A percentile compares a stretch with the other conserved stretches of the same genome.
phyloP scores from a whole-genome alignment of 1,284 basidiomycete species.

The Trichosporon sp. region DNA sequence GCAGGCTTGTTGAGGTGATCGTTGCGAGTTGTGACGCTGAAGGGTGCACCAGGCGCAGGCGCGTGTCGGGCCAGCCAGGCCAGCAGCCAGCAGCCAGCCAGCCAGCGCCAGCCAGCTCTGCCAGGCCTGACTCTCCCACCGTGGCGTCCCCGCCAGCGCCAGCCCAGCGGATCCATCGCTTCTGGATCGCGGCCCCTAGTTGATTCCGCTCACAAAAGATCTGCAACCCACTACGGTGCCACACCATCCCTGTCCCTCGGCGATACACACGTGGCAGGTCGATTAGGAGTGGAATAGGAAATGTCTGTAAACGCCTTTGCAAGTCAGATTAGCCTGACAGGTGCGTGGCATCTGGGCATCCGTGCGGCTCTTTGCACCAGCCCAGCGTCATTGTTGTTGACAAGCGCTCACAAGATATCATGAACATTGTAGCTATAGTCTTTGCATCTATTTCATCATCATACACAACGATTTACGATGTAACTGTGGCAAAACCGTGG shows the following conservation, averaged over 20 bases:
- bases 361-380: too few species aligned
- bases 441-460: constrained; percentile 7
- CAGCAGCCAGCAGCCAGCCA: neutral
- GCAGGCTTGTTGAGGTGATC: neutral
- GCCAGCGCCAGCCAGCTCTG: neutral
- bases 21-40: neutral
- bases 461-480: constrained; percentile 7
- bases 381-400: neutral
- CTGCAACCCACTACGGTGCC: neutral
- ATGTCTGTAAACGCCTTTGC: too few species aligned
- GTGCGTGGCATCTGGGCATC: too few species aligned
- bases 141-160: neutral
- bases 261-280: neutral
- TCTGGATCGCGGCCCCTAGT: neutral
- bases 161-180: neutral
- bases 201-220: neutral
- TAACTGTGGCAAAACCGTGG: constrained; percentile 1
- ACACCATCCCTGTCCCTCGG: neutral
- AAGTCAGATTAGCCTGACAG: too few species aligned
- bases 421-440: neutral
- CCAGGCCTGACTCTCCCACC: neutral
- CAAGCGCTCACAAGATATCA: neutral
- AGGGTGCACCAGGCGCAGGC: constrained; percentile 1
- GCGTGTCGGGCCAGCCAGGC: neutral
- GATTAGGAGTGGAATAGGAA: neutral